phyloP scores from a whole-genome alignment of 164 flowering plant species.

The Echeveria elegans region DNA sequence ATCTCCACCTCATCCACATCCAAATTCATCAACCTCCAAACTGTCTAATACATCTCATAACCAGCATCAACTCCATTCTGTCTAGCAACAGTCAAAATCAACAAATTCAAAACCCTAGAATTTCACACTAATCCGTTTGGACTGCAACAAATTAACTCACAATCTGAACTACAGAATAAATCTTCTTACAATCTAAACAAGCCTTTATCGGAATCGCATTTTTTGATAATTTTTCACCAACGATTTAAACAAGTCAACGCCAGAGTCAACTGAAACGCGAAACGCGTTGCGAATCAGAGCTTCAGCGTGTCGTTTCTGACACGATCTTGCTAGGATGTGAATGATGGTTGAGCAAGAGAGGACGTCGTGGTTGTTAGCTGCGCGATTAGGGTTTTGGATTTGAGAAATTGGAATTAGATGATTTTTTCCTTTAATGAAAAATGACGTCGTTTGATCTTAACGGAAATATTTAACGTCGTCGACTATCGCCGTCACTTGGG shows the following conservation, averaged over 20 bases:
- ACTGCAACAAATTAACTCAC: slow-evolving; percentile 38
- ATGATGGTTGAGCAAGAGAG: slow-evolving; percentile 55
- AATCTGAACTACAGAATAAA: slow-evolving; percentile 38
- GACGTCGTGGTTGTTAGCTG: slow-evolving; percentile 44
- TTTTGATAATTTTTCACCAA: slow-evolving; percentile 49
- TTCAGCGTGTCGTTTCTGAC: slow-evolving; percentile 37
- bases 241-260: slow-evolving; percentile 33
- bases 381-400: too few species aligned
- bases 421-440: too few species aligned
- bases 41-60: slow-evolving; percentile 23
- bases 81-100: slow-evolving; percentile 38
- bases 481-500: too few species aligned
- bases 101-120: slow-evolving; percentile 40
- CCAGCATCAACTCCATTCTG: slow-evolving; percentile 35
- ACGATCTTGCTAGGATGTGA: slow-evolving; percentile 63
- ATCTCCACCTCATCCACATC: slow-evolving; percentile 39
- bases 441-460: too few species aligned
- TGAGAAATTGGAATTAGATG: too few species aligned
- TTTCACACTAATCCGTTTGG: slow-evolving; percentile 33
- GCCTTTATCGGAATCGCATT: slow-evolving; percentile 52
- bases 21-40: neutral
- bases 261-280: slow-evolving; percentile 18
- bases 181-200: slow-evolving; percentile 38
- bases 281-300: slow-evolving; percentile 38
- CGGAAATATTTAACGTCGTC: too few species aligned